A percentile compares a stretch with the other conserved stretches of the same genome.
Evolutionary conservation across 2,329 filamentous ascomycete species (phyloP).

Genomic region (Beauveria bassiana): DNA sequence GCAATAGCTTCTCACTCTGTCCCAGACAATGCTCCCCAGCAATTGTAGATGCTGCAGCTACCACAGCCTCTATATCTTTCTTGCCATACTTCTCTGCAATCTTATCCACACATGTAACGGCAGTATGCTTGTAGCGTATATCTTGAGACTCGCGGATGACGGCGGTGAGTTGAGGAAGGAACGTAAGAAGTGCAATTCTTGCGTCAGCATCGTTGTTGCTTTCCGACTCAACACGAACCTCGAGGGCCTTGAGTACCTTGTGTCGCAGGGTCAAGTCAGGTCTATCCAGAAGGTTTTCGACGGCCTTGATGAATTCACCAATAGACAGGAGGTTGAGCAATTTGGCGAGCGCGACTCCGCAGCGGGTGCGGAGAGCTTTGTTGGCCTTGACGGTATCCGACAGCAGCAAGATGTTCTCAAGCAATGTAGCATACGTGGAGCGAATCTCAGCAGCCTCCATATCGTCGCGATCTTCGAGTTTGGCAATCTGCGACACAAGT

Average conservation of each 20-base stretch:
- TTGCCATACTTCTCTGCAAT: conserved; percentile 94
- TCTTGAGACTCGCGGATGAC: conserved; percentile 69
- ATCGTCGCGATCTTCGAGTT: conserved; percentile 52
- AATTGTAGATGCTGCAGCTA: conserved; percentile 68
- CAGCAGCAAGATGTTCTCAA: conserved; percentile 58
- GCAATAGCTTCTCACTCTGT: conserved; percentile 62
- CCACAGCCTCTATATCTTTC: conserved; percentile 72
- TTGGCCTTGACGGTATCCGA: conserved; percentile 55
- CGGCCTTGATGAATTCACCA: conserved; percentile 79
- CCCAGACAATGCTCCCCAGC: conserved; percentile 70
- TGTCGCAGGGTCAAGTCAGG: conserved; percentile 68
- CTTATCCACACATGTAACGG: conserved; percentile 83
- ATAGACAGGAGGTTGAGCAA: conserved; percentile 81
- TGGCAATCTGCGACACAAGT: conserved; percentile 46
- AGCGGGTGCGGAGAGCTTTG: conserved; percentile 47
- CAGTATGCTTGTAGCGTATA: conserved; percentile 71
- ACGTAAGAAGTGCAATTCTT: conserved; percentile 63
- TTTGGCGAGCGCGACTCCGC: conserved; percentile 66
- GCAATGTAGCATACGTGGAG: conserved; percentile 58
- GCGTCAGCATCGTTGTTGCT: conserved; percentile 61
- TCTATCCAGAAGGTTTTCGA: conserved; percentile 71
- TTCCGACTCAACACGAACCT: conserved; percentile 68
- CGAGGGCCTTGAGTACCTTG: conserved; percentile 74
- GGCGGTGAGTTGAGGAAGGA: conserved; percentile 69
- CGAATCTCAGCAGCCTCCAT: conserved; percentile 60